phyloP scores from a whole-genome alignment of 1,284 basidiomycete species.

The Cutaneotrichosporon curvatum region DNA sequence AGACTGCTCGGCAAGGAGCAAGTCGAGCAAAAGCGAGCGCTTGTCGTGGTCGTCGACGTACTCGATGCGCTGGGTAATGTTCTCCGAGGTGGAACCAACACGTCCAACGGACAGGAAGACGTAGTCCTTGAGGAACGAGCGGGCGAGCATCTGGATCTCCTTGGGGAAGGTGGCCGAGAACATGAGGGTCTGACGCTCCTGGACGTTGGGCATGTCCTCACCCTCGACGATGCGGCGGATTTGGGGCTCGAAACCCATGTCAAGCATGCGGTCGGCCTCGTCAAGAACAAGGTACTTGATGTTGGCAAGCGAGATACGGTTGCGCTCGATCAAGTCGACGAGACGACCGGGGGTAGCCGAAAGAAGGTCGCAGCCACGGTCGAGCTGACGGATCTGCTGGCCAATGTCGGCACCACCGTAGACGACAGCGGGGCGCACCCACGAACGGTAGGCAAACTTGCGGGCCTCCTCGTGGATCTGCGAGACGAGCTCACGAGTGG shows the following conservation, averaged over 20 bases:
- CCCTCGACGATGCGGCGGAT: slow-evolving; percentile 97
- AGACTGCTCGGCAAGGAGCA: slow-evolving; percentile 70
- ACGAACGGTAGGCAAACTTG: slow-evolving; percentile 98
- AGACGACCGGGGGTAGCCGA: slow-evolving; percentile 98
- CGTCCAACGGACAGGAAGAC: slow-evolving; percentile 98
- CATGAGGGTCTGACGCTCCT: slow-evolving; percentile 97
- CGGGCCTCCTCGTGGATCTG: slow-evolving; percentile 99
- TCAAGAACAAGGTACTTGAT: slow-evolving; percentile 97
- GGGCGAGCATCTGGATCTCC: slow-evolving; percentile 95
- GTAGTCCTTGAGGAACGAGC: slow-evolving; percentile 89
- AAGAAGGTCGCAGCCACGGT: slow-evolving; percentile 94
- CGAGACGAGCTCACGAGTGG: slow-evolving; percentile 95
- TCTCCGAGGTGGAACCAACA: slow-evolving; percentile 97
- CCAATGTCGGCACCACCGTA: slow-evolving; percentile 99
- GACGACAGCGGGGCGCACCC: slow-evolving; percentile 97
- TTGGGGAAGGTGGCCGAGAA: slow-evolving; percentile 99
- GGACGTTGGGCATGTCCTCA: slow-evolving; percentile 93
- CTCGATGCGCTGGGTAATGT: slow-evolving; percentile 98
- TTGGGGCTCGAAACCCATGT: slow-evolving; percentile 99
- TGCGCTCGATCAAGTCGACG: slow-evolving; percentile 96
- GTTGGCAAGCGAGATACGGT: slow-evolving; percentile 91
- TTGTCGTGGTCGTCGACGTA: slow-evolving; percentile 98
- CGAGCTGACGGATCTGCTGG: slow-evolving; percentile 85
- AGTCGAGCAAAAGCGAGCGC: slow-evolving; percentile 90
- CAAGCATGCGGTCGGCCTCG: slow-evolving; percentile 99